These are phyloP conservation scores for Immersiella caudata DNA, from an alignment of 495 filamentous ascomycete species.

Conservation along the genomic window DNA sequence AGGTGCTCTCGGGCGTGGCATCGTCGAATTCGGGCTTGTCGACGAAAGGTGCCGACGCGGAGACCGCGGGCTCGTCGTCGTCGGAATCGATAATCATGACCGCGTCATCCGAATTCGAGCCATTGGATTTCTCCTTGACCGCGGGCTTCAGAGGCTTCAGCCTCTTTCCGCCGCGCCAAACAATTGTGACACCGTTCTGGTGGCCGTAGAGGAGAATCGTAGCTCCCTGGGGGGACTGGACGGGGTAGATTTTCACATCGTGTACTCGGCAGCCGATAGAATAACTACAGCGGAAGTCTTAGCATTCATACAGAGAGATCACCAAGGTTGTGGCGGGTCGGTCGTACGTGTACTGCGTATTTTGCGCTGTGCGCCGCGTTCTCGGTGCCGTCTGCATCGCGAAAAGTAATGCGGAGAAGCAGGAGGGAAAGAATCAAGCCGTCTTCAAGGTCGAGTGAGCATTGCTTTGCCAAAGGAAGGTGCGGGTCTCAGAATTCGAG, in stretches of 20 bases:
- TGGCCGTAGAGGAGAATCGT: conserved; percentile 82
- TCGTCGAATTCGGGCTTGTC: conserved; percentile 56
- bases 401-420: neutral
- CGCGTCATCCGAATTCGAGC: conserved; percentile 48
- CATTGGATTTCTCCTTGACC: conserved; percentile 41
- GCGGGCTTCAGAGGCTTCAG: conserved; percentile 53
- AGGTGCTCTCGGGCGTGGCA: conserved; percentile 42
- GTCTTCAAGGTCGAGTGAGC: neutral
- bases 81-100: conserved; percentile 83
- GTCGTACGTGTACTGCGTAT: conserved; percentile 37
- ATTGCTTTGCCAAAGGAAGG: neutral
- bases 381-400: conserved; percentile 33
- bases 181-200: conserved; percentile 71
- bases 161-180: conserved; percentile 78
- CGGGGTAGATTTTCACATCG: conserved; percentile 72
- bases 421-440: neutral
- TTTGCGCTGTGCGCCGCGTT: conserved; percentile 42
- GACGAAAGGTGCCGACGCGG: conserved; percentile 33
- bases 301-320: neutral
- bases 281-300: conserved; percentile 56
- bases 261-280: conserved; percentile 73
- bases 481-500: neutral
- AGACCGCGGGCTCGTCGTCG: conserved; percentile 57
- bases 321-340: conserved; percentile 5
- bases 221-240: conserved; percentile 79